Evolutionary conservation across 2,329 filamentous ascomycete genomes (phyloP).

Genomic region (Teratosphaeria viscida): DNA sequence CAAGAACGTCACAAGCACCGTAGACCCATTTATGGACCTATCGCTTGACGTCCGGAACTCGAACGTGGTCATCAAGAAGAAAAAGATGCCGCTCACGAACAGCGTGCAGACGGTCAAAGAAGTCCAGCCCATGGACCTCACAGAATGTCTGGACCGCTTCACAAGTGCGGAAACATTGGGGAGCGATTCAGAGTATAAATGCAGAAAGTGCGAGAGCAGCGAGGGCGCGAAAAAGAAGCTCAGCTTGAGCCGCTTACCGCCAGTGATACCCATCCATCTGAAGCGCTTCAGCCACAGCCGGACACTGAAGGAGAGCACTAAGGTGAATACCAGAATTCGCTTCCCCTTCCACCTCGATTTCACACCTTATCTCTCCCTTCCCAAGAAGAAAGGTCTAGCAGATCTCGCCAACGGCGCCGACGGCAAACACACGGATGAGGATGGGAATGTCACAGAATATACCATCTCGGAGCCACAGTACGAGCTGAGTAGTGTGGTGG

Average conservation of each 20-base stretch:
- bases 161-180: conserved; percentile 67
- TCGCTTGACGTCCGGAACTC: conserved; percentile 70
- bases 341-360: conserved; percentile 85
- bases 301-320: conserved; percentile 64
- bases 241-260: conserved; percentile 73
- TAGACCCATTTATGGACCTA: conserved; percentile 84
- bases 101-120: conserved; percentile 25
- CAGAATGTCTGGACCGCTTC: conserved; percentile 72
- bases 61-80: conserved; percentile 50
- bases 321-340: conserved; percentile 76
- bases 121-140: conserved; percentile 29
- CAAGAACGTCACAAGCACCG: conserved; percentile 66
- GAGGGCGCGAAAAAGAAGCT: conserved; percentile 77
- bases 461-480: conserved; percentile 51
- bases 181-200: conserved; percentile 63
- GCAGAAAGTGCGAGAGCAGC: conserved; percentile 61
- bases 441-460: background rate
- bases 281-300: conserved; percentile 44
- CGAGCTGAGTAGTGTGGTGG: conserved; percentile 79
- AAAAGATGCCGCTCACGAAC: conserved; percentile 39
- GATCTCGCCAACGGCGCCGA: conserved; percentile 28
- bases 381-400: conserved; percentile 39
- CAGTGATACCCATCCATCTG: conserved; percentile 82
- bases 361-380: conserved; percentile 63
- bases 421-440: conserved; percentile 7